Evolutionary conservation across 495 filamentous ascomycete genomes (phyloP), one percentile per base, ranked within the genome.

Genomic region (Amniculicola lignicola): DNA sequence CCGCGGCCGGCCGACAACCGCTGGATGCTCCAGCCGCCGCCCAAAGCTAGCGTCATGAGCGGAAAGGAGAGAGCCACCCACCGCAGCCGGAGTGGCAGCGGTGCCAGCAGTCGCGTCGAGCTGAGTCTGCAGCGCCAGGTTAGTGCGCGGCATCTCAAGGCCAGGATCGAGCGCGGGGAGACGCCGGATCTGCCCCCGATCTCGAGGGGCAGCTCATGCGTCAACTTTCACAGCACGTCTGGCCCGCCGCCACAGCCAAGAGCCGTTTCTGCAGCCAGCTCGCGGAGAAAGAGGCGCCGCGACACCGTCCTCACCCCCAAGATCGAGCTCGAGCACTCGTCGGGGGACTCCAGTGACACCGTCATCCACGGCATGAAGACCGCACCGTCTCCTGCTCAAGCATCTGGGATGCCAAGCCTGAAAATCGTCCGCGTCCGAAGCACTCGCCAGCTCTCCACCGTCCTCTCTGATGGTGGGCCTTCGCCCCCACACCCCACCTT

Each of bases 11-110:
- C 81, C 21, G 87, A 85, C 47, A 83, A 82, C n/a, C 72, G 73
- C 62, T 96, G 90, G 90, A 93, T 96, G 89, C 73, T 95, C 27
- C 87, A 92, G 68, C 90, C 90, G 2, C 89, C 89, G 2, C 90
- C 90, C 31, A 79, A 79, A 43, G 88, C 90, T 15, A 86, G 81
- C 62, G 73, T 96, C 41, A 96, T 96, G 90, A 85, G 83, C 60
- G 89, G 89, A 54, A 92, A 90, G 66, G 79, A 79, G 51, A 70
- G 70, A 24, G 75, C 82, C 14, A 54, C 47, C 6, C 42, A 77
- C 57, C 69, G 80, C 42, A 83, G 74, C 57, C 69, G 74, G 37
- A 81, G 77, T 51, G 70, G 64, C 1, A 80, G 75, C 42, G 68
- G 70, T 36, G 69, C 66, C 27, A 75, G 72, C 56, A 74, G 67